Percentiles rank a stretch among this genome's conserved stretches.
phyloP scores from a whole-genome alignment of 495 filamentous ascomycete genomes.

The Neurospora hispaniola region DNA sequence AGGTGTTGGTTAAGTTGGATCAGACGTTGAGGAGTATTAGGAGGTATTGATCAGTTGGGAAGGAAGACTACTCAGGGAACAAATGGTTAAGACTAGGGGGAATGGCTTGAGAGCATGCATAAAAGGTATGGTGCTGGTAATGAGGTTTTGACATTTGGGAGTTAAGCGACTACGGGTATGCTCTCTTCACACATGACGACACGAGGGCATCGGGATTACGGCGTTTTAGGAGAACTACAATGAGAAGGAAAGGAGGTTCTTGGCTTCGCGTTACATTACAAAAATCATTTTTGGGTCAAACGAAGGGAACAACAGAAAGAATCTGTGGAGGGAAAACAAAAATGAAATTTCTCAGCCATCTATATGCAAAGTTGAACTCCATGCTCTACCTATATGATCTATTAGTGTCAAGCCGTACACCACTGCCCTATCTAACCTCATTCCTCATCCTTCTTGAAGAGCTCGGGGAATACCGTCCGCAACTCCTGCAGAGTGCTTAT shows the following conservation, averaged over 20 bases:
- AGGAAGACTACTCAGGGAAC: too few species aligned
- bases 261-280: neutral
- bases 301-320: neutral
- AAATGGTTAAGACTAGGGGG: too few species aligned
- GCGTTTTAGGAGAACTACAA: neutral
- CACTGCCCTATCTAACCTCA: neutral
- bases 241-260: neutral
- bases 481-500: slow-evolving; percentile 66
- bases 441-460: slow-evolving; percentile 47
- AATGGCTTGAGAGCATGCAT: too few species aligned
- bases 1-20: slow-evolving; percentile 57
- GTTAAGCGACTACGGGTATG: neutral
- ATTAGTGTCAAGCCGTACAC: neutral
- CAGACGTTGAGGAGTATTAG: slow-evolving; percentile 49
- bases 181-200: neutral
- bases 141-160: neutral
- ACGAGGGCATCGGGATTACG: neutral
- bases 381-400: neutral
- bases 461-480: slow-evolving; percentile 58
- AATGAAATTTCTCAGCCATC: neutral
- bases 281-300: neutral
- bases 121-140: neutral
- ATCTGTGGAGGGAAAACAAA: neutral
- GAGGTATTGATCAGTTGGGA: slow-evolving; percentile 20
- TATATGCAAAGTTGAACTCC: neutral